Conservation (phyloP, 2,329 filamentous ascomycete genomes). For the Pseudogymnoascus sp. region DNA sequence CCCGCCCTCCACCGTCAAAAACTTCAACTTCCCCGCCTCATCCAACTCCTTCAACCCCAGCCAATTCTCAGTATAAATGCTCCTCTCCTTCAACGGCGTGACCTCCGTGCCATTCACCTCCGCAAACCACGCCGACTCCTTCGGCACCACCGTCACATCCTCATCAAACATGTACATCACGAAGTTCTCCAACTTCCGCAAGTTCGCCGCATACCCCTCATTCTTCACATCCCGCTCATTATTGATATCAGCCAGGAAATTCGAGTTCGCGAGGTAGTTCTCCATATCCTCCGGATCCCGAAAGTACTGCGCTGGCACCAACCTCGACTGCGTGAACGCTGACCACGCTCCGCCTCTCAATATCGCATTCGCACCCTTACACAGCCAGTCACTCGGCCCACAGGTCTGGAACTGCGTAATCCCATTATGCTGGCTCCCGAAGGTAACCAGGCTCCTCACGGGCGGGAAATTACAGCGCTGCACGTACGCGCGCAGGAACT, state of each 20-base stretch:
- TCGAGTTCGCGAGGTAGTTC: conserved; percentile 71
- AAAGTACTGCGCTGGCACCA: conserved; percentile 95
- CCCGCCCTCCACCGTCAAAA: conserved; percentile 64
- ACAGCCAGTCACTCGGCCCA: conserved; percentile 66
- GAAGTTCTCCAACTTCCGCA: conserved; percentile 66
- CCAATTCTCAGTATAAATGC: conserved; percentile 88
- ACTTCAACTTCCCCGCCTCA: conserved; percentile 69
- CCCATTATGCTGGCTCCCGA: conserved; percentile 70
- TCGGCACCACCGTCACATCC: conserved; percentile 80
- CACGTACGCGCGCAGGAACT: conserved; percentile 87
- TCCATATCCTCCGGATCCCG: conserved; percentile 64
- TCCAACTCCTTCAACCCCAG: conserved; percentile 76
- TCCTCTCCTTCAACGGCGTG: conserved; percentile 60
- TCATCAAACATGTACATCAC: conserved; percentile 87
- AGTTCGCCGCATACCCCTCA: conserved; percentile 61
- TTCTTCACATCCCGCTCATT: conserved; percentile 81
- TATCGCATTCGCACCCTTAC: conserved; percentile 71
- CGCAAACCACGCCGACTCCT: conserved; percentile 85
- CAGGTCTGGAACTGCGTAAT: conserved; percentile 80
- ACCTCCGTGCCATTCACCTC: conserved; percentile 71
- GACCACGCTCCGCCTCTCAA: conserved; percentile 78
- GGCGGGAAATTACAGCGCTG: conserved; percentile 69
- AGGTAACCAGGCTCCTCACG: conserved; percentile 60
- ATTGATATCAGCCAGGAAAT: conserved; percentile 92
- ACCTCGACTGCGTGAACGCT: conserved; percentile 64